Evolutionary conservation across 1,284 basidiomycete genomes (phyloP), one percentile per base, ranked within the genome.

Genomic region (Sporisorium exsertum): DNA sequence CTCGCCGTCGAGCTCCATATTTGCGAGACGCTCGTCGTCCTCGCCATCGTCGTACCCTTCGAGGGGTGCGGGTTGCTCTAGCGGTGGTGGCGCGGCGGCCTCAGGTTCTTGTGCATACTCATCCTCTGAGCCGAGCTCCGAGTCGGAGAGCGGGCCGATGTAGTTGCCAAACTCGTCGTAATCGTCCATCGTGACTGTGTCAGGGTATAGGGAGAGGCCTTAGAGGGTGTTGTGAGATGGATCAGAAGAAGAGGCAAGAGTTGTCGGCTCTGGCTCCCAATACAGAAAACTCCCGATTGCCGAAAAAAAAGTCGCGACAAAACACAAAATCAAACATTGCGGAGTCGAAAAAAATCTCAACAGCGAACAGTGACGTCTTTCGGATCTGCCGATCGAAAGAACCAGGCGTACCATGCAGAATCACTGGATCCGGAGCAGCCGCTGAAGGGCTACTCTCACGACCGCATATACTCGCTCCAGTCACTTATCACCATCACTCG

Each of bases 11-110:
- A 67, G 32, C 26, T 67, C 50, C 58, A 68, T 66, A 29, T 64
- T 47, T 46, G 66, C 49, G 3, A 61, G 42, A 10, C 37, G 52
- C 13, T 64, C 58, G 6, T 69, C 47, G n/a, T 65, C 57, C 2
- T 63, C 49, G 49, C 16, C 57, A 16, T 83, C 79, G 93, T 92
- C 91, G 73, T 90, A 94, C 1, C 93, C 93, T 85, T 93, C 93
- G 59, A 94, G 87, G 3, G 77, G 78, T 29, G 71, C 68, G 2
- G 64, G 53, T 40, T 74, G 62, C 29, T 74, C 60, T 9, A 56
- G 53, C 3, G 59, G 54, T 46, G 76, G 51, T 16, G 64, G 47
- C 24, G 42, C 46, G 1, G 58, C 37, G 7, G 49, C 40, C 3
- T 60, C 40, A 4, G 35, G 35, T 35, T 67, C 45, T 3, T 64